Conservation (phyloP, 495 filamentous ascomycete species). For the Bacidia gigantensis region DNA sequence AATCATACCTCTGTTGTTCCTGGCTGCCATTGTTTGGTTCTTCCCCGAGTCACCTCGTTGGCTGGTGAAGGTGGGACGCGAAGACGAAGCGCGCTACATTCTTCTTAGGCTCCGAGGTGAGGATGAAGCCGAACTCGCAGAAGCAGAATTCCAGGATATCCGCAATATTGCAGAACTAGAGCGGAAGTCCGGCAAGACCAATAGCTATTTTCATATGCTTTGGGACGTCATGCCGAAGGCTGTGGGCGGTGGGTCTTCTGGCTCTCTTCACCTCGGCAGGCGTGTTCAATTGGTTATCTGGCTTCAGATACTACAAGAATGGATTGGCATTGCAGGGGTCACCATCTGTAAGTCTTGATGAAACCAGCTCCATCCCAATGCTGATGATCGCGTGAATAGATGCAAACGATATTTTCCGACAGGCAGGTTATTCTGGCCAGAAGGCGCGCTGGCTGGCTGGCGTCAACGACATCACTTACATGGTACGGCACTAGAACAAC, state of each 20-base stretch:
- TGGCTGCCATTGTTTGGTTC: slow-evolving; percentile 35
- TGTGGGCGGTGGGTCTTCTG: slow-evolving; percentile 11
- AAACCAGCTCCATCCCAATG: no score
- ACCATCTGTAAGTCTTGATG: slow-evolving; percentile 21
- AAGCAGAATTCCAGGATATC: slow-evolving; percentile 22
- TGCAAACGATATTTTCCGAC: slow-evolving; percentile 25
- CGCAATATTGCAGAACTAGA: no score
- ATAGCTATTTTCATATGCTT: slow-evolving; percentile 22
- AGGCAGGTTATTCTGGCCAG: background rate
- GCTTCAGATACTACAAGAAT: slow-evolving; percentile 23
- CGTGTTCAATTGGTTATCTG: slow-evolving; percentile 24
- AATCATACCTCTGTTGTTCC: slow-evolving; percentile 36
- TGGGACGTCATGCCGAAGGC: slow-evolving; percentile 16
- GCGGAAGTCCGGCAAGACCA: slow-evolving; percentile 8
- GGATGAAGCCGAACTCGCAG: slow-evolving; percentile 16
- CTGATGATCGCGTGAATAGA: no score
- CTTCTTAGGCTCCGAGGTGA: slow-evolving; percentile 38
- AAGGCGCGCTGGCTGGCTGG: slow-evolving; percentile 32
- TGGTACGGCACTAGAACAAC: no score
- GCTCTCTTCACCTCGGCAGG: slow-evolving; percentile 20
- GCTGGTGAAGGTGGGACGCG: slow-evolving; percentile 26
- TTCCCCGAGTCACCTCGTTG: slow-evolving; percentile 41
- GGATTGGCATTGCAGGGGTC: slow-evolving; percentile 22
- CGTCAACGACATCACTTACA: slow-evolving; percentile 42
- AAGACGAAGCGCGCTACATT: slow-evolving; percentile 34